phyloP scores from a whole-genome alignment of 2,329 filamentous ascomycete species.

The Colletotrichum sp. region DNA sequence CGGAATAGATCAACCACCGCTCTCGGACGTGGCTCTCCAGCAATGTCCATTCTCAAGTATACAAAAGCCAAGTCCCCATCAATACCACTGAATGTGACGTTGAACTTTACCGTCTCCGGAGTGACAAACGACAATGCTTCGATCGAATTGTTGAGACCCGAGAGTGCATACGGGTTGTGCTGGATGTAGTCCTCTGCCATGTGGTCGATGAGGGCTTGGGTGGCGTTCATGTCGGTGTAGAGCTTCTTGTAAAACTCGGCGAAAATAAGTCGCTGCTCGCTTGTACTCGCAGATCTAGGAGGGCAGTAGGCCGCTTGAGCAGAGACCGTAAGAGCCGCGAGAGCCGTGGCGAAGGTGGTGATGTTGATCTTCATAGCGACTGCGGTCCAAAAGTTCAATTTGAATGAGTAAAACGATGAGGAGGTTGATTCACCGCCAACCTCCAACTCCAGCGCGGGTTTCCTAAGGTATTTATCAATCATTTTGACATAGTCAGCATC shows the following conservation, averaged over 20 bases:
- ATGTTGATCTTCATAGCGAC: background rate
- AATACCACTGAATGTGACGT: background rate
- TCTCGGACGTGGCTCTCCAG: background rate
- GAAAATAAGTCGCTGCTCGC: background rate
- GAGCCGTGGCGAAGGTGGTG: background rate
- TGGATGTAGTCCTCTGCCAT: background rate
- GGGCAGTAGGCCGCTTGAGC: background rate
- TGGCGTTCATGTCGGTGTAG: background rate
- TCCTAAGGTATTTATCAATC: background rate
- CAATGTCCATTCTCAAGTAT: background rate
- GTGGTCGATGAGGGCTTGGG: background rate
- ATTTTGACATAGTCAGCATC: background rate
- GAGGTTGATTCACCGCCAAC: background rate
- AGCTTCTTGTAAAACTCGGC: background rate
- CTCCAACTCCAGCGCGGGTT: background rate
- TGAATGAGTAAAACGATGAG: background rate
- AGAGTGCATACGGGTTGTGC: background rate
- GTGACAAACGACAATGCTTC: background rate
- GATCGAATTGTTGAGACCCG: background rate
- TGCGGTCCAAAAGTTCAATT: background rate
- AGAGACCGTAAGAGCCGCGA: background rate
- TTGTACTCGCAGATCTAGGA: background rate
- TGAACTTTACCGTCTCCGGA: background rate
- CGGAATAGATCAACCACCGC: conserved; percentile 4
- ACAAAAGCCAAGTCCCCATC: background rate